These are phyloP conservation scores for Dioscorea dumetorum DNA, from an alignment of 106 monocot species.

Conservation along the genomic window DNA sequence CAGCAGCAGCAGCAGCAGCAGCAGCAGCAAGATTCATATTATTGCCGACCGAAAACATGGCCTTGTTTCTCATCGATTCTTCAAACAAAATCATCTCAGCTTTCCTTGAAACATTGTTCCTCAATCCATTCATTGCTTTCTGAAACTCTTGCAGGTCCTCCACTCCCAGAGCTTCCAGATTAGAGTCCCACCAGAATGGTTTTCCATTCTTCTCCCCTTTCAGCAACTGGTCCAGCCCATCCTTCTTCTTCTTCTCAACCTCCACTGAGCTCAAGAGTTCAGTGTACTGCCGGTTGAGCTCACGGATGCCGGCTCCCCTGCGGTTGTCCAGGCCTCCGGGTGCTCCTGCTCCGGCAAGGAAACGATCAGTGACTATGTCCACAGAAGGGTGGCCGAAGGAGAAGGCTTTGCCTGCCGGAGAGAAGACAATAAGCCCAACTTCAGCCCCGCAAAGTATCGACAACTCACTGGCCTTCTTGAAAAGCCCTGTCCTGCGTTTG, in stretches of 20 bases:
- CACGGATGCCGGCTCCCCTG: neutral
- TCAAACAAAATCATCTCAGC: constrained; percentile 15
- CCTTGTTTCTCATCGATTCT: neutral
- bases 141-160: constrained; percentile 10
- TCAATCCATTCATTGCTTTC: constrained; percentile 8
- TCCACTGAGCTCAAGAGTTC: constrained; percentile 16
- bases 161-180: constrained; percentile 9
- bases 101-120: constrained; percentile 10
- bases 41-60: neutral
- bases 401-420: constrained; percentile 19
- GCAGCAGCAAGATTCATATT: neutral
- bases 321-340: neutral
- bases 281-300: constrained; percentile 20
- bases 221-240: constrained; percentile 10
- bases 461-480: constrained; percentile 24
- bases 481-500: constrained; percentile 17
- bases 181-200: constrained; percentile 12
- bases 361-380: constrained; percentile 8
- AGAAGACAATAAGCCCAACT: constrained; percentile 16
- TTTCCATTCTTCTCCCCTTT: neutral
- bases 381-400: constrained; percentile 19
- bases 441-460: constrained; percentile 17
- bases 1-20: no score
- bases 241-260: constrained; percentile 9
- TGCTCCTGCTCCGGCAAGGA: neutral